These are phyloP conservation scores for Metarhizium rileyi DNA, from an alignment of 2,329 filamentous ascomycete species.

Conservation along the genomic window DNA sequence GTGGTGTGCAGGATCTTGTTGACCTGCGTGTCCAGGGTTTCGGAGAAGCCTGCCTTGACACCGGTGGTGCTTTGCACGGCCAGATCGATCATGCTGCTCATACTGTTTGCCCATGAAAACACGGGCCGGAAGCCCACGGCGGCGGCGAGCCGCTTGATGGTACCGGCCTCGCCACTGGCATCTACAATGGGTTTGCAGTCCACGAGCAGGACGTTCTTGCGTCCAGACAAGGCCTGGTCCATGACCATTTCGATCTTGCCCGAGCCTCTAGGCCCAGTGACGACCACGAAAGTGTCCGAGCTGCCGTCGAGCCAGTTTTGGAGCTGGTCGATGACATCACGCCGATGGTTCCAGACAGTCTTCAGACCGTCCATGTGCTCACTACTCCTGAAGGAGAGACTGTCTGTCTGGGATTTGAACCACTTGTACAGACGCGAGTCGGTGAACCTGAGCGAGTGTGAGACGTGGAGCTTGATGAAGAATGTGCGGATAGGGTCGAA, in stretches of 20 bases:
- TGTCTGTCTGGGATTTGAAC: slow-evolving; percentile 56
- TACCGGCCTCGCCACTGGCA: slow-evolving; percentile 76
- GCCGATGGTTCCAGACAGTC: slow-evolving; percentile 81
- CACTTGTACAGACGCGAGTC: slow-evolving; percentile 69
- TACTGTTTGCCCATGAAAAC: slow-evolving; percentile 93
- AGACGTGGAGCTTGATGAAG: slow-evolving; percentile 83
- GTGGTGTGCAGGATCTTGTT: slow-evolving; percentile 85
- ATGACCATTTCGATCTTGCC: slow-evolving; percentile 84
- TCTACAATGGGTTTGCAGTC: slow-evolving; percentile 94
- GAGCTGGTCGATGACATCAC: slow-evolving; percentile 71
- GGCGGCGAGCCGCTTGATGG: slow-evolving; percentile 69
- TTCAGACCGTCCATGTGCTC: slow-evolving; percentile 60
- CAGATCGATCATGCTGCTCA: slow-evolving; percentile 85
- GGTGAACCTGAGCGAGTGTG: slow-evolving; percentile 62
- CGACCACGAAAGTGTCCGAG: slow-evolving; percentile 82
- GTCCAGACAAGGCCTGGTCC: slow-evolving; percentile 69
- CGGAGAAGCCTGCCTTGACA: slow-evolving; percentile 87
- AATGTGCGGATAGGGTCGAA: slow-evolving; percentile 94
- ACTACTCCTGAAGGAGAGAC: slow-evolving; percentile 52
- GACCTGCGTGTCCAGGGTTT: slow-evolving; percentile 82
- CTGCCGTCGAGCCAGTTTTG: slow-evolving; percentile 81
- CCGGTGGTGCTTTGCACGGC: slow-evolving; percentile 91
- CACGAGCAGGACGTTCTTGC: slow-evolving; percentile 70
- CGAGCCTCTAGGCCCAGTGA: slow-evolving; percentile 85
- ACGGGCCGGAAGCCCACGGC: slow-evolving; percentile 87